Conservation (phyloP, 2,329 filamentous ascomycete genomes). For the Sarocladium brachiariae region DNA sequence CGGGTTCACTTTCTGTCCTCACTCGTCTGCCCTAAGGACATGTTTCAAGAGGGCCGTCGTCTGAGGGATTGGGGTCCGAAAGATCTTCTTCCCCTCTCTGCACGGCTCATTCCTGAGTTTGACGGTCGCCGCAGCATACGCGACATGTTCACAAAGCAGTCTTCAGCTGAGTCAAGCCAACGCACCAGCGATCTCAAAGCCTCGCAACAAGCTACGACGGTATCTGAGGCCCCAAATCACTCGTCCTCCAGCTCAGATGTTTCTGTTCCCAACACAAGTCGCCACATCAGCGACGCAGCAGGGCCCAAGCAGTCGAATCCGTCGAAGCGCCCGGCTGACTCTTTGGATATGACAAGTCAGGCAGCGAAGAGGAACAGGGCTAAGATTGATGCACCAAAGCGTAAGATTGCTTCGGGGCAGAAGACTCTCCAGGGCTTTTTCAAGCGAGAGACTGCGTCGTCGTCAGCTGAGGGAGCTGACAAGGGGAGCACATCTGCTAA, state of each 20-base stretch:
- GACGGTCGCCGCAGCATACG: conserved; percentile 77
- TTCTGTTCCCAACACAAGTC: not conserved
- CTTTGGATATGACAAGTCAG: not conserved
- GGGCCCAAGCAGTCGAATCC: not conserved
- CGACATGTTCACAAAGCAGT: conserved; percentile 69
- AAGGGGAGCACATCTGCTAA: not conserved
- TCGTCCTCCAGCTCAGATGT: not conserved
- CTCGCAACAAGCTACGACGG: not conserved
- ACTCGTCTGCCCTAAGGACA: conserved; percentile 68
- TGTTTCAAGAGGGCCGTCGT: conserved; percentile 62
- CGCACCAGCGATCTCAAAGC: not conserved
- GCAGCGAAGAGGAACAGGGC: not conserved
- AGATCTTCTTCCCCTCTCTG: conserved; percentile 67
- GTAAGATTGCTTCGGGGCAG: conserved; percentile 30
- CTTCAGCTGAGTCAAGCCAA: not conserved
- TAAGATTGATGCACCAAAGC: conserved; percentile 19
- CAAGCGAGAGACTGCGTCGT: conserved; percentile 43
- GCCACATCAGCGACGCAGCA: not conserved
- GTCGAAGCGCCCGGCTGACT: not conserved
- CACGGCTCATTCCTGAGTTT: conserved; percentile 81
- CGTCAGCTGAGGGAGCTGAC: not conserved
- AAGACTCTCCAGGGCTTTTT: conserved; percentile 74
- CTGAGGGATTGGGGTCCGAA: conserved; percentile 59
- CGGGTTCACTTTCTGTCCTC: conserved; percentile 52
- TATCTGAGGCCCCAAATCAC: not conserved